phyloP scores from a whole-genome alignment of 805 yeast genomes.

The Cephaloascus albidus region DNA sequence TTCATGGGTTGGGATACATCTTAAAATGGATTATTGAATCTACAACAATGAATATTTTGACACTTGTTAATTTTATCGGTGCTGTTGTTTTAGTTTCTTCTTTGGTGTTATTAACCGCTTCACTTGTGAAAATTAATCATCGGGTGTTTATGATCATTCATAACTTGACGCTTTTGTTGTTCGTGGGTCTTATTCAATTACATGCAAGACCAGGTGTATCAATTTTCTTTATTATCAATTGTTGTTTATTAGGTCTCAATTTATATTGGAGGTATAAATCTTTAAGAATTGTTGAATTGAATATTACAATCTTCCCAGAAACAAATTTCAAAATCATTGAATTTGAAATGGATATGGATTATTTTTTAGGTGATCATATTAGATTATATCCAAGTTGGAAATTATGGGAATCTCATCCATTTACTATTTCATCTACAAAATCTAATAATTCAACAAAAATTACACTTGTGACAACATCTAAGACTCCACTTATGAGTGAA shows the following conservation, averaged over 20 bases:
- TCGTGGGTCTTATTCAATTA: conserved; percentile 16
- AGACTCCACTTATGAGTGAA: background rate
- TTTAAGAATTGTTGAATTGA: conserved; percentile 1
- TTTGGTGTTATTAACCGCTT: conserved; percentile 10
- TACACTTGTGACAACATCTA: background rate
- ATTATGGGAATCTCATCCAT: background rate
- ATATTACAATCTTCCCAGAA: background rate
- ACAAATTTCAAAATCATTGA: background rate
- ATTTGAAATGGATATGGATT: background rate
- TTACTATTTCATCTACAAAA: background rate
- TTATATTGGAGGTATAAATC: background rate
- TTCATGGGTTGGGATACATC: conserved; percentile 23
- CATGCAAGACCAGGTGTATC: conserved; percentile 34
- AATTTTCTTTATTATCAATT: conserved; percentile 4
- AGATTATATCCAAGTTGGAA: background rate
- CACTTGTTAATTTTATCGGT: conserved; percentile 19
- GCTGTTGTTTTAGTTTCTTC: conserved; percentile 12
- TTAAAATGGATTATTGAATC: conserved; percentile 5
- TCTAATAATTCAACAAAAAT: background rate
- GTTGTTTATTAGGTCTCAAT: background rate
- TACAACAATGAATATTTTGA: conserved; percentile 10
- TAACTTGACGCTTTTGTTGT: conserved; percentile 15
- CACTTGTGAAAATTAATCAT: no score
- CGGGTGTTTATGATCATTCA: conserved; percentile 21
- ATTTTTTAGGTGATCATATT: conserved; percentile 1